Evolutionary conservation across 2,329 filamentous ascomycete genomes (phyloP), one percentile per base, ranked within the genome.

Genomic region (Fonsecaea pedrosoi): DNA sequence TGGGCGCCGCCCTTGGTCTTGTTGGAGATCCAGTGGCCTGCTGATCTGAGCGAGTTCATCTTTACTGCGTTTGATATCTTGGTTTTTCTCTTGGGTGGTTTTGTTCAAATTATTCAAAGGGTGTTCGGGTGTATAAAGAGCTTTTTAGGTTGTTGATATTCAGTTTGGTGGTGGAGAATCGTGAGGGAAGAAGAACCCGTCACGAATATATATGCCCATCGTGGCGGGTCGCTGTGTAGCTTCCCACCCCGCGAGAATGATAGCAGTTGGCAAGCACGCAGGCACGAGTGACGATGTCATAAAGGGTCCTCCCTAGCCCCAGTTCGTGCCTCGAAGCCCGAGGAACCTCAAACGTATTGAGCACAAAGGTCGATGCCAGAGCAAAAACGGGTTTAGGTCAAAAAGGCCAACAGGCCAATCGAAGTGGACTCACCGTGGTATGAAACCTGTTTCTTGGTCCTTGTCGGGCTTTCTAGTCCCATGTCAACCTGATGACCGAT

Each of bases 1-100:
- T 65, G 62, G 37, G 67, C 67, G 30, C 65, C 59, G 35, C 69
- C 67, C 53, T 68, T 54, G 50, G 63, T 65, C 56, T 71, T 71
- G 62, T 64, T 64, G 64, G 67, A 68, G 54, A 71, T 58, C 62
- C 65, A 71, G 56, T 69, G 68, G 18, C 67, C 65, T 8, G 66
- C 65, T 35, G 35, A 50, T 60, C 62, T 40, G 62, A 70, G n/a
- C 40, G 68, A 60, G 60, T 70, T 70, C 68, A 70, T 70, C 54
- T 30, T 61, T 55, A 35, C 30, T 58, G 35, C 3, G 25, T 58
- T 35, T 58, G 37, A 1, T 30, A 10, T 10, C 10, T 6, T 4
- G 21, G 54, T 34, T 15, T 8, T 15, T 3, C 1, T 12, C 4
- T 34, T 18, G 21, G 9, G 30, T 55, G 10, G 7, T 55, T 30